Conservation (phyloP, 768 basidiomycete genomes). For the Mycena rosella region DNA sequence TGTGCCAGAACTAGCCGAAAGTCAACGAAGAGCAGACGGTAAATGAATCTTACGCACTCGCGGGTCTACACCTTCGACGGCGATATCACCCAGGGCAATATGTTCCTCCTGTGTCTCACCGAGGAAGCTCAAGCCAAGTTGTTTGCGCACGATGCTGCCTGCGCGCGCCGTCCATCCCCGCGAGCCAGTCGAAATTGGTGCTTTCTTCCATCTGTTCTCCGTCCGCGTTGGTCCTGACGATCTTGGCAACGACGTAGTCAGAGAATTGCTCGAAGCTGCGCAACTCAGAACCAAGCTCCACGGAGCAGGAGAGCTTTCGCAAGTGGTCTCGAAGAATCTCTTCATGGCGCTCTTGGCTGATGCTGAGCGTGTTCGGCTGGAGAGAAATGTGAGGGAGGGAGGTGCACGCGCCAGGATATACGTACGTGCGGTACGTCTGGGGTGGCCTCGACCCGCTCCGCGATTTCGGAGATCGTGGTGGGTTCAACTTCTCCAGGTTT, state of each 20-base stretch:
- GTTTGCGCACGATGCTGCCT: constrained; percentile 55
- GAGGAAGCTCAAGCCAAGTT: constrained; percentile 55
- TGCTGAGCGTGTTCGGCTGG: constrained; percentile 37
- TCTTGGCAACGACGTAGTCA: constrained; percentile 45
- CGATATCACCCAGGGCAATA: constrained; percentile 53
- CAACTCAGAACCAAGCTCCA: constrained; percentile 54
- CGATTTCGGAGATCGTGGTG: neutral
- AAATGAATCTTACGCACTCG: constrained; percentile 37
- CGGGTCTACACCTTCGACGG: constrained; percentile 47
- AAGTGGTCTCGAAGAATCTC: constrained; percentile 47
- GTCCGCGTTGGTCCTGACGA: constrained; percentile 38
- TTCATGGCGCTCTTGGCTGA: constrained; percentile 47
- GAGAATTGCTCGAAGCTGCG: constrained; percentile 47
- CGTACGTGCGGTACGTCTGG: constrained; percentile 38
- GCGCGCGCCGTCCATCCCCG: constrained; percentile 58
- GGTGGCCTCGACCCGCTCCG: constrained; percentile 28
- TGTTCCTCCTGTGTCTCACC: constrained; percentile 51
- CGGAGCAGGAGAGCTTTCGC: constrained; percentile 39
- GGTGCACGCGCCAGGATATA: neutral
- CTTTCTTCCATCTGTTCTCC: constrained; percentile 44
- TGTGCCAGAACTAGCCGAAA: constrained; percentile 37
- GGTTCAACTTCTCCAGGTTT: constrained; percentile 27
- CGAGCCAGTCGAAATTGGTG: constrained; percentile 47
- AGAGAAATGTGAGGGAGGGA: neutral
- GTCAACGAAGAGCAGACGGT: neutral